phyloP scores from a whole-genome alignment of 768 basidiomycete species.

The Crepidotus variabilis region DNA sequence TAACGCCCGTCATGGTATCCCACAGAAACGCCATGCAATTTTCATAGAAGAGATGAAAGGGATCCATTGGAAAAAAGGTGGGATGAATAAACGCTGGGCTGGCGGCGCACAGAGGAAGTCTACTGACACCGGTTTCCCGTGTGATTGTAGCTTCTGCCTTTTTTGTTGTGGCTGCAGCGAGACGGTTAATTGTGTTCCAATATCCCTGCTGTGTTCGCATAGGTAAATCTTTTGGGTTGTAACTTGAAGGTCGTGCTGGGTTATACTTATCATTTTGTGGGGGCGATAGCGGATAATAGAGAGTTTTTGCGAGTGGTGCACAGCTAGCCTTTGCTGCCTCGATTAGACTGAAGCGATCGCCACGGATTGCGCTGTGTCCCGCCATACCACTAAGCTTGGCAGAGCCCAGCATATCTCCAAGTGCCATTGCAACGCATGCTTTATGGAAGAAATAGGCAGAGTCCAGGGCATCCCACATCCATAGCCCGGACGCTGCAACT shows the following conservation, averaged over 20 bases:
- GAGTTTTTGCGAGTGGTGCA: constrained; percentile 17
- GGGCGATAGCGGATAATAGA: constrained; percentile 23
- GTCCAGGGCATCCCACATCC: constrained; percentile 21
- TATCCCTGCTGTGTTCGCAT: constrained; percentile 18
- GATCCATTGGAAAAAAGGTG: constrained; percentile 29
- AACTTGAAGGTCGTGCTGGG: constrained; percentile 13
- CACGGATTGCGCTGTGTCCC: constrained; percentile 20
- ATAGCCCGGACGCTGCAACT: constrained; percentile 17
- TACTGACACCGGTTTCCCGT: constrained; percentile 18
- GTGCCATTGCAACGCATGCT: constrained; percentile 6
- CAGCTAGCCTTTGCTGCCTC: constrained; percentile 10
- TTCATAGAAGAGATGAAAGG: constrained; percentile 33
- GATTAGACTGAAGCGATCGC: constrained; percentile 22
- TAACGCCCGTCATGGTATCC: constrained; percentile 20
- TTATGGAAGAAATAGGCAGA: constrained; percentile 12
- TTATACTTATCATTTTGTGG: constrained; percentile 20
- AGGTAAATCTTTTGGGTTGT: constrained; percentile 14
- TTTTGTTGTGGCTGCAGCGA: constrained; percentile 13
- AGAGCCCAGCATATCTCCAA: constrained; percentile 27
- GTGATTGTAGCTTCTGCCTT: constrained; percentile 15
- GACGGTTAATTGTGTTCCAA: constrained; percentile 18
- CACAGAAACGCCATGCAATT: constrained; percentile 19
- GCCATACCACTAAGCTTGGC: constrained; percentile 24
- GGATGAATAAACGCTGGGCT: constrained; percentile 27
- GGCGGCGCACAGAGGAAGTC: constrained; percentile 24